These are phyloP conservation scores for Mycena haematopus DNA, from an alignment of 768 basidiomycete genomes.

Conservation along the genomic window DNA sequence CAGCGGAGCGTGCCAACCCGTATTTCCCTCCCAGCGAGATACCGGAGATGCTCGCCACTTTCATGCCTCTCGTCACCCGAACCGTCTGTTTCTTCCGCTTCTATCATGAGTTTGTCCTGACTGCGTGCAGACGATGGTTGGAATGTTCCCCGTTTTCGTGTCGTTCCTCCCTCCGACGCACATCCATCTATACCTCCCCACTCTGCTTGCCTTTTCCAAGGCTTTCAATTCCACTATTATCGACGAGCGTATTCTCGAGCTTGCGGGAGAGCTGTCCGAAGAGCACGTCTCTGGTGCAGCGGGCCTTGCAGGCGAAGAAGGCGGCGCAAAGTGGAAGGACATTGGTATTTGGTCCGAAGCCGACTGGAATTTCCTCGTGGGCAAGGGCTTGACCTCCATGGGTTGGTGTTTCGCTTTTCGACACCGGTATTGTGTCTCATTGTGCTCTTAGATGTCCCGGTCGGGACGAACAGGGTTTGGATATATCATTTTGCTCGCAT, in stretches of 20 bases:
- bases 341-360: slow-evolving; percentile 89
- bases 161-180: slow-evolving; percentile 78
- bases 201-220: slow-evolving; percentile 79
- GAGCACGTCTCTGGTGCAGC: slow-evolving; percentile 67
- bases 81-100: slow-evolving; percentile 53
- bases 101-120: slow-evolving; percentile 12
- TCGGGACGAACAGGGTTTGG: slow-evolving; percentile 69
- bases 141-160: slow-evolving; percentile 76
- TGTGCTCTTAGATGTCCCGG: slow-evolving; percentile 63
- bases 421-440: slow-evolving; percentile 5
- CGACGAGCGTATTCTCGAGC: slow-evolving; percentile 77
- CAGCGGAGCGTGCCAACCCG: slow-evolving; percentile 75
- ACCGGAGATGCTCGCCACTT: slow-evolving; percentile 70
- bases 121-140: slow-evolving; percentile 60
- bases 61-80: slow-evolving; percentile 74
- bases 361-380: slow-evolving; percentile 84
- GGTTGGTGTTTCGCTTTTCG: slow-evolving; percentile 49
- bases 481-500: background rate
- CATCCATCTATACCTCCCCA: slow-evolving; percentile 70
- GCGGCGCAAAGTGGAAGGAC: slow-evolving; percentile 72
- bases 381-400: slow-evolving; percentile 84
- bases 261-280: slow-evolving; percentile 73
- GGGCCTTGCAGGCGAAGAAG: slow-evolving; percentile 60
- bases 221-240: slow-evolving; percentile 76
- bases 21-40: slow-evolving; percentile 74